phyloP scores from a whole-genome alignment of 2,329 filamentous ascomycete species.

The Diplodia corticola region DNA sequence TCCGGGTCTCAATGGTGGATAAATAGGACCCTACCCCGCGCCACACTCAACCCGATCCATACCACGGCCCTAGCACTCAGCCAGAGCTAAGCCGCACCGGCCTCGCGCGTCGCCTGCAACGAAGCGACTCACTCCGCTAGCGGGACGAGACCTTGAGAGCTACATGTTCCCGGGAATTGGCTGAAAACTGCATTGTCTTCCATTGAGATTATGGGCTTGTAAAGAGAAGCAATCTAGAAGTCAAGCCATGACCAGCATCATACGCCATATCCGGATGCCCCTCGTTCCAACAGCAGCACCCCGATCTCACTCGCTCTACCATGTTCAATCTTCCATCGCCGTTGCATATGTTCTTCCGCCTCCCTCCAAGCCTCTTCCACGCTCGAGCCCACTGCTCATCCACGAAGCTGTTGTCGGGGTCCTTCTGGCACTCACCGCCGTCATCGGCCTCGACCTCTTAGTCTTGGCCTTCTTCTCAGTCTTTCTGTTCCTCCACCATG shows the following conservation, averaged over 20 bases:
- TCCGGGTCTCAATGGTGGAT: neutral
- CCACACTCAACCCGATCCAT: no score
- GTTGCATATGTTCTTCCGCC: neutral
- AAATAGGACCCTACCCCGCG: constrained; percentile 4
- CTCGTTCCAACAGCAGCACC: neutral
- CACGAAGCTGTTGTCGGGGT: neutral
- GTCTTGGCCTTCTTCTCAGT: neutral
- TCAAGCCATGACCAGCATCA: neutral
- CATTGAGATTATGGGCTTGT: neutral
- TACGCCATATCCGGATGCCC: neutral
- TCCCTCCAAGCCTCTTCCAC: neutral
- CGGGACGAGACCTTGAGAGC: no score
- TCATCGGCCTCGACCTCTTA: no score
- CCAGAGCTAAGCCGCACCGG: no score
- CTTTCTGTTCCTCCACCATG: neutral
- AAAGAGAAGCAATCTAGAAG: neutral
- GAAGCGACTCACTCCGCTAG: no score
- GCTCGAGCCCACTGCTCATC: neutral
- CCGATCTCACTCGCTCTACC: neutral
- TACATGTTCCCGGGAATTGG: neutral
- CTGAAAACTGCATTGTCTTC: neutral
- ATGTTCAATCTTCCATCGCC: neutral
- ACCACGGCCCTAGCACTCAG: no score
- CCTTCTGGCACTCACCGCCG: neutral
- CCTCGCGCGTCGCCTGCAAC: no score